These are phyloP conservation scores for Lunularia cruciata DNA, from an alignment of 225 moss, liverwort and hornwort species.

Conservation along the genomic window DNA sequence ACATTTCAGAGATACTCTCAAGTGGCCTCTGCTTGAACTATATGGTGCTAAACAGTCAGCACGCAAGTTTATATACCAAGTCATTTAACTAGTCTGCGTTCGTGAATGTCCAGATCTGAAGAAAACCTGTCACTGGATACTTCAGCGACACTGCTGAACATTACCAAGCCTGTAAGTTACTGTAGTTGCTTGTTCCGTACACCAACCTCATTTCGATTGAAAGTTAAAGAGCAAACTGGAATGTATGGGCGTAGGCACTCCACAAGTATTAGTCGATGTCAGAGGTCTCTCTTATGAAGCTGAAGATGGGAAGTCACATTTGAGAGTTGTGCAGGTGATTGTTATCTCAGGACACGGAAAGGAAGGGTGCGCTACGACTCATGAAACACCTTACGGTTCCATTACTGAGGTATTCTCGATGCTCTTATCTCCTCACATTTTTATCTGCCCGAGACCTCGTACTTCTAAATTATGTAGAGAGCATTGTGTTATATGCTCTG, in stretches of 20 bases:
- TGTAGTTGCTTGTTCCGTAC: neutral
- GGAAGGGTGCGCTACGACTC: constrained; percentile 56
- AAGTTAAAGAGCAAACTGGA: too few relatives aligned
- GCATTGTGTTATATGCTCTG: neutral
- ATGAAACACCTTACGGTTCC: constrained; percentile 40
- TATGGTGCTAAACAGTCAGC: too few relatives aligned
- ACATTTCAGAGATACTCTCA: too few relatives aligned
- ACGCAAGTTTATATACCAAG: too few relatives aligned
- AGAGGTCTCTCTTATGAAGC: too few relatives aligned
- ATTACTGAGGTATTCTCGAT: constrained; percentile 67
- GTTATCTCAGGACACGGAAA: constrained; percentile 76
- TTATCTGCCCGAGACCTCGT: neutral
- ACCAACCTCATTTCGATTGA: too few relatives aligned
- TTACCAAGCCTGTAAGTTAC: constrained; percentile 61
- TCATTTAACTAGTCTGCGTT: too few relatives aligned
- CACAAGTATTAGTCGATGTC: too few relatives aligned
- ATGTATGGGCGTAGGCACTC: too few relatives aligned
- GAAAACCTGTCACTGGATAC: constrained; percentile 55
- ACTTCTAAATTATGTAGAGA: too few relatives aligned
- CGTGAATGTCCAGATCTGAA: constrained; percentile 51
- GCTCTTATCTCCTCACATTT: too few relatives aligned
- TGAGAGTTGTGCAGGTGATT: constrained; percentile 48
- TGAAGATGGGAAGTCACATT: neutral
- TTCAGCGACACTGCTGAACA: constrained; percentile 55
- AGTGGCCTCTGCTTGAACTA: too few relatives aligned